Conservation (phyloP, 2,329 filamentous ascomycete species). For the Aspergillus unguis region DNA sequence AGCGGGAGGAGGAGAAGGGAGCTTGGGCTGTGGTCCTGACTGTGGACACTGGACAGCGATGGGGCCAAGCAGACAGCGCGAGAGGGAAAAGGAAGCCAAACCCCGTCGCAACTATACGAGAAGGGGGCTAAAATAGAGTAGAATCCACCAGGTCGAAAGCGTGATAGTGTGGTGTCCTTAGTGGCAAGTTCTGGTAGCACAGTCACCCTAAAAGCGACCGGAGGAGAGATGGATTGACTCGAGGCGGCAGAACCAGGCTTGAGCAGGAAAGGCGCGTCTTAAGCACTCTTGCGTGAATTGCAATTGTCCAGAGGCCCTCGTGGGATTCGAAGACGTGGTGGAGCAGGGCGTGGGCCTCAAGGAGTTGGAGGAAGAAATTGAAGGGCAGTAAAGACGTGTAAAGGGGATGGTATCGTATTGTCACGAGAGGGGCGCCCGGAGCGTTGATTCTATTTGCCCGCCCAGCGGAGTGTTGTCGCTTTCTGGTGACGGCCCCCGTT, state of each 20-base stretch:
- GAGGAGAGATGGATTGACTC: slow-evolving; percentile 25
- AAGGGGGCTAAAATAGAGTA: slow-evolving; percentile 19
- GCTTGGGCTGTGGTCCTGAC: not conserved
- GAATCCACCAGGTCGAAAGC: slow-evolving; percentile 21
- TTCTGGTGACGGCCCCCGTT: slow-evolving; percentile 25
- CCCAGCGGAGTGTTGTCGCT: slow-evolving; percentile 21
- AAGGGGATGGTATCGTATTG: slow-evolving; percentile 19
- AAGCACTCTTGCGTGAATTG: slow-evolving; percentile 13
- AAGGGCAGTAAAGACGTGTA: slow-evolving; percentile 14
- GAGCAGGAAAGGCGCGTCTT: slow-evolving; percentile 27
- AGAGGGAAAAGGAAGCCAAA: slow-evolving; percentile 15
- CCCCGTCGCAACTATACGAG: slow-evolving; percentile 16
- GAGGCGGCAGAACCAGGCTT: slow-evolving; percentile 25
- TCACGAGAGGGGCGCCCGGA: slow-evolving; percentile 12
- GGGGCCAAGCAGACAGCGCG: slow-evolving; percentile 2
- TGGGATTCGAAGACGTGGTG: slow-evolving; percentile 40
- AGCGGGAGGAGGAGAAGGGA: slow-evolving; percentile 21
- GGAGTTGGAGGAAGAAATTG: slow-evolving; percentile 9
- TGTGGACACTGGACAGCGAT: not conserved
- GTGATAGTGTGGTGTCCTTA: slow-evolving; percentile 25
- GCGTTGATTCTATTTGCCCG: slow-evolving; percentile 15
- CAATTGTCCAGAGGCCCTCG: slow-evolving; percentile 30
- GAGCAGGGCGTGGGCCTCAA: slow-evolving; percentile 29
- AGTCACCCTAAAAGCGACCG: slow-evolving; percentile 27
- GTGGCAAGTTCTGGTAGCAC: slow-evolving; percentile 24